A percentile compares a stretch with the other conserved stretches of the same genome.
phyloP scores from a whole-genome alignment of 768 basidiomycete species.

The Collybia sordida region DNA sequence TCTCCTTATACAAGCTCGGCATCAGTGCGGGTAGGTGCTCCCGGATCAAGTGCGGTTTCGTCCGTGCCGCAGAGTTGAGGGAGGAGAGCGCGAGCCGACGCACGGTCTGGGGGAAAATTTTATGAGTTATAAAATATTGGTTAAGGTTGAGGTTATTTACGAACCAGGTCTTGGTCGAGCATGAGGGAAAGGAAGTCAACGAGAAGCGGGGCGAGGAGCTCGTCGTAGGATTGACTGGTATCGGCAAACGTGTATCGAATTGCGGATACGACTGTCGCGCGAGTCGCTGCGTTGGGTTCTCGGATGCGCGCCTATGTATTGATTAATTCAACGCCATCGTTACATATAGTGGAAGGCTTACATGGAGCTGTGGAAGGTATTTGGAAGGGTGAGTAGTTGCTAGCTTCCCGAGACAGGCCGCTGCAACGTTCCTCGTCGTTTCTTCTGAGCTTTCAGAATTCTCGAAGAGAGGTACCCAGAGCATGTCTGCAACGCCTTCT shows the following conservation, averaged over 20 bases:
- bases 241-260: constrained; percentile 95
- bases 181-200: constrained; percentile 91
- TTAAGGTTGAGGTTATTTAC: constrained; percentile 39
- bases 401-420: constrained; percentile 94
- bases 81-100: constrained; percentile 88
- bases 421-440: constrained; percentile 90
- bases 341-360: constrained; percentile 29
- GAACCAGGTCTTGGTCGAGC: constrained; percentile 71
- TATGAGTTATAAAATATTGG: neutral
- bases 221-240: constrained; percentile 82
- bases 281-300: constrained; percentile 66
- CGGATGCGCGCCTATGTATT: constrained; percentile 56
- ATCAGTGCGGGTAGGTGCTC: constrained; percentile 78
- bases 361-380: constrained; percentile 92
- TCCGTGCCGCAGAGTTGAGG: constrained; percentile 91
- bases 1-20: constrained; percentile 86
- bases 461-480: constrained; percentile 92
- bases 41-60: constrained; percentile 89
- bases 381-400: constrained; percentile 88
- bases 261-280: constrained; percentile 90
- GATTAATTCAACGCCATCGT: neutral
- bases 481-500: constrained; percentile 81
- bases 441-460: constrained; percentile 90
- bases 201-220: constrained; percentile 82
- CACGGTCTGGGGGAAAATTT: constrained; percentile 65